These are phyloP conservation scores for Trichoderma endophyticum DNA, from an alignment of 2,329 filamentous ascomycete species.

Conservation along the genomic window DNA sequence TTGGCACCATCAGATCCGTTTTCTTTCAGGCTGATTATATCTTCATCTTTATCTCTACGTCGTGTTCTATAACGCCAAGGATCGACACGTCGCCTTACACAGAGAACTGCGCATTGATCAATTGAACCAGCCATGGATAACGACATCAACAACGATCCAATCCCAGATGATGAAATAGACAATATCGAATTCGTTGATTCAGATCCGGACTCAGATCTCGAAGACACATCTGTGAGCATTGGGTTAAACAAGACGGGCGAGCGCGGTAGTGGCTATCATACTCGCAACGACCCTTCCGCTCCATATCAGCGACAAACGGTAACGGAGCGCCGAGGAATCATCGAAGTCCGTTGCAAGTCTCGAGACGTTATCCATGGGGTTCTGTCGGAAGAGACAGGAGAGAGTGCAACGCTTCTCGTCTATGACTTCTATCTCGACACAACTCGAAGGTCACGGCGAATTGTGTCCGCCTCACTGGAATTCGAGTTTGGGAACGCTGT, in stretches of 20 bases:
- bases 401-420: conserved; percentile 26
- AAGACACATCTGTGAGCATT: conserved; percentile 22
- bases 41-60: neutral
- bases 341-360: conserved; percentile 27
- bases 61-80: neutral
- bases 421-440: conserved; percentile 28
- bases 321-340: conserved; percentile 24
- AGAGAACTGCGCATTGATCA: too few species aligned
- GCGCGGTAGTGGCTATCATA: conserved; percentile 23
- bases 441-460: conserved; percentile 24
- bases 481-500: conserved; percentile 23
- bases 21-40: neutral
- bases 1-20: neutral
- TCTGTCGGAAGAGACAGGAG: conserved; percentile 21
- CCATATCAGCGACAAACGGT: conserved; percentile 24
- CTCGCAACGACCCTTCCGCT: conserved; percentile 23
- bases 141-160: neutral
- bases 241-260: conserved; percentile 22
- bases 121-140: neutral
- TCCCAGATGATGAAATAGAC: conserved; percentile 1
- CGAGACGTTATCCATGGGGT: conserved; percentile 28
- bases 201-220: conserved; percentile 21
- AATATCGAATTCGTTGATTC: neutral
- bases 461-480: conserved; percentile 24
- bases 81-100: neutral